Conservation (phyloP, 2,329 filamentous ascomycete genomes). For the Pseudocercospora fijiensis region DNA sequence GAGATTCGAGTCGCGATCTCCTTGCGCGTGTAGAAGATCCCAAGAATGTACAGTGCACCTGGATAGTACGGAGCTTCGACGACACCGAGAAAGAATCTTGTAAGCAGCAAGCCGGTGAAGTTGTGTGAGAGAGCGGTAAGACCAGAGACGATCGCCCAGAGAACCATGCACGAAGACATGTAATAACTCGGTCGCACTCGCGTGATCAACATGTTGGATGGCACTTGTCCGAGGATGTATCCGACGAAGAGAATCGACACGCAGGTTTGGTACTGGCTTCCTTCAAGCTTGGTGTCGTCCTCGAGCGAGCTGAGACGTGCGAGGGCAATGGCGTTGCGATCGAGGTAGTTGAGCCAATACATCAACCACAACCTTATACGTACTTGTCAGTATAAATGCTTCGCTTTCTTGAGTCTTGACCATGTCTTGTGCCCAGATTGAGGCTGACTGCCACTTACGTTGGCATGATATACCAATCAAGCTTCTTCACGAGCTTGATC, state of each 20-base stretch:
- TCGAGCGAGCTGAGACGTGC: slow-evolving; percentile 43
- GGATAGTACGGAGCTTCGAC: slow-evolving; percentile 27
- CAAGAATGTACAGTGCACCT: slow-evolving; percentile 59
- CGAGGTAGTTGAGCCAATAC: slow-evolving; percentile 35
- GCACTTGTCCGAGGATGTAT: slow-evolving; percentile 44
- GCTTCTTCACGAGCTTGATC: slow-evolving; percentile 35
- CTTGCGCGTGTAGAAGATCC: slow-evolving; percentile 71
- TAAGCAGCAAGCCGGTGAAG: slow-evolving; percentile 31
- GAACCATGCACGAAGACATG: slow-evolving; percentile 38
- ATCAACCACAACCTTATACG: slow-evolving; percentile 27
- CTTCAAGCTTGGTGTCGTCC: slow-evolving; percentile 44
- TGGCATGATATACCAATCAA: slow-evolving; percentile 35
- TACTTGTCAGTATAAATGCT: slow-evolving; percentile 2
- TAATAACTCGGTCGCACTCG: slow-evolving; percentile 46
- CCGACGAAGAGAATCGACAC: slow-evolving; percentile 41
- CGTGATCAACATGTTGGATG: slow-evolving; percentile 44
- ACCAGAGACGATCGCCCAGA: slow-evolving; percentile 40
- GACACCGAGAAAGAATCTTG: slow-evolving; percentile 24
- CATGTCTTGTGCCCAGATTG: not conserved
- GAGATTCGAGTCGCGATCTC: slow-evolving; percentile 71
- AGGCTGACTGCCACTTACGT: slow-evolving; percentile 19
- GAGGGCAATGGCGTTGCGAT: slow-evolving; percentile 49
- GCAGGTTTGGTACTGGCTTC: slow-evolving; percentile 44
- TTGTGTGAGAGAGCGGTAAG: slow-evolving; percentile 28
- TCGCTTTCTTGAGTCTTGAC: not conserved